These are phyloP conservation scores for Colletotrichum sp. DNA, from an alignment of 2,329 filamentous ascomycete genomes.

Conservation along the genomic window DNA sequence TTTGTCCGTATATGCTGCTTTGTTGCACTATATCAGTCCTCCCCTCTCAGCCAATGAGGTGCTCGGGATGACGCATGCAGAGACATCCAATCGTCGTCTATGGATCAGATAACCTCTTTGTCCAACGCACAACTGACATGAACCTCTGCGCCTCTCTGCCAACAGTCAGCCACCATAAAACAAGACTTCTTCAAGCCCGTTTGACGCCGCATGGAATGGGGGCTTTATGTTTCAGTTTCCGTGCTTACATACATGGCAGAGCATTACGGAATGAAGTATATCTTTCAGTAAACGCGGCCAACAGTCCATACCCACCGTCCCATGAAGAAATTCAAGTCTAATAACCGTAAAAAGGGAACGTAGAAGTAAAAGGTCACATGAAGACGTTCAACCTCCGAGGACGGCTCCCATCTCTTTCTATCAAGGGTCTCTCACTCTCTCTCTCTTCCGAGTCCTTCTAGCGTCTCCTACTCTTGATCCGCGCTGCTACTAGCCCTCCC, in stretches of 20 bases:
- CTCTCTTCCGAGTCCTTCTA: neutral
- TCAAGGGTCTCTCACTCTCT: neutral
- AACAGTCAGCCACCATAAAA: neutral
- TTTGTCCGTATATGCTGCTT: neutral
- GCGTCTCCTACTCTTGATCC: neutral
- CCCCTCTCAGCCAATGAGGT: neutral
- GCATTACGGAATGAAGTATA: neutral
- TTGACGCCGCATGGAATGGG: neutral
- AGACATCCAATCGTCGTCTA: neutral
- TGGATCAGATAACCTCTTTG: neutral
- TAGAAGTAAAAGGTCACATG: neutral
- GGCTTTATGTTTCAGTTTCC: neutral
- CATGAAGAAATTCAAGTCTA: neutral
- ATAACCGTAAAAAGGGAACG: neutral
- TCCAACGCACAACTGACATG: neutral
- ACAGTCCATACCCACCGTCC: neutral
- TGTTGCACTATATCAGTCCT: neutral
- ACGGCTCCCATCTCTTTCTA: neutral
- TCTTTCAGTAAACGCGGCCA: neutral
- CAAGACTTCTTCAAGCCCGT: neutral
- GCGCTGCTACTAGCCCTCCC: constrained; percentile 25
- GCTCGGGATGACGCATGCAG: neutral
- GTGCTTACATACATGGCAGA: neutral
- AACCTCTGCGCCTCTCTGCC: neutral
- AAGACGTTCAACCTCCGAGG: neutral